Evolutionary conservation across 2,329 filamentous ascomycete species (phyloP).

Genomic region (Tolypocladium nubicola): DNA sequence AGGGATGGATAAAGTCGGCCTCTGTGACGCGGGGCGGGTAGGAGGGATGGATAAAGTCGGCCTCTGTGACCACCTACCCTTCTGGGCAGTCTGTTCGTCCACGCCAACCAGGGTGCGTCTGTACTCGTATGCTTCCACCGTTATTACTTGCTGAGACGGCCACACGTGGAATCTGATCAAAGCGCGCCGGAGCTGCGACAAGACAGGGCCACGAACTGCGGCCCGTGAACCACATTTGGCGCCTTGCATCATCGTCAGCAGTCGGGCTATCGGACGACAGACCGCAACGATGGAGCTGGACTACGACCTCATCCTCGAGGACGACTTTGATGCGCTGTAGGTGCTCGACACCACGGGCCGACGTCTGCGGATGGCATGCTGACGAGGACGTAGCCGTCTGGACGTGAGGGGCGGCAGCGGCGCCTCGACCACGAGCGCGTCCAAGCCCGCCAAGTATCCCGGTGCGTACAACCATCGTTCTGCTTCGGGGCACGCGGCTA

Average conservation of each 20-base stretch:
- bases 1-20: too few relatives aligned
- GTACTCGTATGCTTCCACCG: too few relatives aligned
- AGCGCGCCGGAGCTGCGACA: neutral
- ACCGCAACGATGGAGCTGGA: constrained; percentile 5
- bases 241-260: neutral
- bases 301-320: constrained; percentile 30
- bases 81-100: neutral
- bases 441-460: constrained; percentile 21
- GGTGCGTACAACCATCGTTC: constrained; percentile 13
- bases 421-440: constrained; percentile 1
- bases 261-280: neutral
- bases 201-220: neutral
- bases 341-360: constrained; percentile 5
- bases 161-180: neutral
- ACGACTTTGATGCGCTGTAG: constrained; percentile 48
- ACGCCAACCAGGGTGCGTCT: neutral
- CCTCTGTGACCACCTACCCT: neutral
- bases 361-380: neutral
- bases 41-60: too few relatives aligned
- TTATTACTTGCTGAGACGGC: too few relatives aligned
- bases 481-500: neutral
- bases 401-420: constrained; percentile 21
- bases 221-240: neutral
- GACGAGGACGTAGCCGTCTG: constrained; percentile 17
- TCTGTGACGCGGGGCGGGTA: too few relatives aligned